phyloP scores from a whole-genome alignment of 306 rosid species.

The Benincasa hispida region DNA sequence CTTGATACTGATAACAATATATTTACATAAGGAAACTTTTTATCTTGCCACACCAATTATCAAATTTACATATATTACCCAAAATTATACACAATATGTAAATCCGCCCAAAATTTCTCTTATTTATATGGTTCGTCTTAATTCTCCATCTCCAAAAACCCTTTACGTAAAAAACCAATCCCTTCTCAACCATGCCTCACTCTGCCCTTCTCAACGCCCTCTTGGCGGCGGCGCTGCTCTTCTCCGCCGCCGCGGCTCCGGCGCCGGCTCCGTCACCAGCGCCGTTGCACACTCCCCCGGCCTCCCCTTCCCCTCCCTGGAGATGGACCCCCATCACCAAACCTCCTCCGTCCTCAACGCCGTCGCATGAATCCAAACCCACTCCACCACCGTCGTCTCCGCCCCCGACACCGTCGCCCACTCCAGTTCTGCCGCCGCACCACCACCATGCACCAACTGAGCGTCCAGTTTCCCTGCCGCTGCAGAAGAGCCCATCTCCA shows the following conservation, averaged over 20 bases:
- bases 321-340: not conserved
- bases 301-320: not conserved
- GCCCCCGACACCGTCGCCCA: not conserved
- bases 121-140: not conserved
- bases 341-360: not conserved
- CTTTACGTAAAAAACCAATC: not conserved
- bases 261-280: not conserved
- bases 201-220: not conserved
- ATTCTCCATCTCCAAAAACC: not conserved
- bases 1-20: no score
- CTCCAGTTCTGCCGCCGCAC: not conserved
- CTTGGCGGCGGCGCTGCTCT: not conserved
- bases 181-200: not conserved
- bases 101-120: not conserved
- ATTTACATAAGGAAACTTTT: no score
- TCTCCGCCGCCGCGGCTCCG: not conserved
- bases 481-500: not conserved
- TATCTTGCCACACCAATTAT: no score
- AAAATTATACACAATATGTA: no score
- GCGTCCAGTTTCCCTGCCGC: not conserved
- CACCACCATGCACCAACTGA: not conserved
- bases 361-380: not conserved
- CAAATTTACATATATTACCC: no score
- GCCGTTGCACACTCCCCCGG: not conserved
- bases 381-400: not conserved